Conservation (phyloP, 2,329 filamentous ascomycete species). For the Blumeria hordei region DNA sequence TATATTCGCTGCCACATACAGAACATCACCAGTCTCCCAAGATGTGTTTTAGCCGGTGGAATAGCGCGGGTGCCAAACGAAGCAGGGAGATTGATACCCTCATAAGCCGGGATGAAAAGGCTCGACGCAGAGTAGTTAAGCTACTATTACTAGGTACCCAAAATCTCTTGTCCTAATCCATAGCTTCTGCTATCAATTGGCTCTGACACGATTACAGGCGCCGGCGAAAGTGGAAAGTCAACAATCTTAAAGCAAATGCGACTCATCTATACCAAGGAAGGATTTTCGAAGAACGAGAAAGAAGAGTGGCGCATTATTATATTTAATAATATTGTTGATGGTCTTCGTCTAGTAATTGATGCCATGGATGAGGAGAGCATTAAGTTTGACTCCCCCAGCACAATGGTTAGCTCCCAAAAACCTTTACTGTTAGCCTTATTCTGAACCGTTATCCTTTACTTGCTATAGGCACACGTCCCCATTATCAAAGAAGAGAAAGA, state of each 20-base stretch:
- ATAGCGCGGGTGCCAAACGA: constrained; percentile 24
- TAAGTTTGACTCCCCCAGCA: constrained; percentile 52
- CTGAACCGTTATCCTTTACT: not conserved
- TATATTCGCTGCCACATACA: not conserved
- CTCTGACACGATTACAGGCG: constrained; percentile 30
- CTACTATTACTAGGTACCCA: constrained; percentile 65
- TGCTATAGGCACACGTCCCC: constrained; percentile 47
- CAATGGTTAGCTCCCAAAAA: constrained; percentile 34
- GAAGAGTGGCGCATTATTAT: constrained; percentile 89
- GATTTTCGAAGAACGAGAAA: constrained; percentile 73
- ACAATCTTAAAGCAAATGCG: constrained; percentile 98
- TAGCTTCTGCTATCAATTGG: too few relatives aligned
- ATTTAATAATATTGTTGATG: constrained; percentile 82
- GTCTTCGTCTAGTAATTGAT: constrained; percentile 71
- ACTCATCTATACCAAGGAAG: constrained; percentile 68
- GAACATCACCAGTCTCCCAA: constrained; percentile 8
- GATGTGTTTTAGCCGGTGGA: constrained; percentile 40
- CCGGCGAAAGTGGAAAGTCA: constrained; percentile 87
- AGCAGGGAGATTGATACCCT: constrained; percentile 65
- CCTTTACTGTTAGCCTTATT: not conserved
- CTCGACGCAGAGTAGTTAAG: constrained; percentile 71
- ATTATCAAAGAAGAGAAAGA: constrained; percentile 44
- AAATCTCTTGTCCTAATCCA: too few relatives aligned
- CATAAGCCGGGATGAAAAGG: constrained; percentile 72
- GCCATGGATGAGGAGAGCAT: constrained; percentile 75